Conservation (phyloP, 768 basidiomycete genomes). For the Clavaria fumosa region DNA sequence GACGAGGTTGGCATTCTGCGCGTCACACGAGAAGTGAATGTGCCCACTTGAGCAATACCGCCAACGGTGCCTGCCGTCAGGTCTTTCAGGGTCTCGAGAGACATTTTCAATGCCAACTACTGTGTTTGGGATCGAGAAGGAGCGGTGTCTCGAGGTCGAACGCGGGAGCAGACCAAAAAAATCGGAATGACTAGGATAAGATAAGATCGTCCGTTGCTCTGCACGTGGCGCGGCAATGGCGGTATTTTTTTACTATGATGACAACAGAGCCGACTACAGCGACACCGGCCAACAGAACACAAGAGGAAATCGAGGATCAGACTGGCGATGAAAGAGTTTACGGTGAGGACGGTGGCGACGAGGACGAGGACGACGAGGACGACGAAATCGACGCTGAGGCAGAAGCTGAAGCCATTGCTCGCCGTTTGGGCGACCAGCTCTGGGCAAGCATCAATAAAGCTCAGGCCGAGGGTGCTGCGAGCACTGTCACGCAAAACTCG, state of each 20-base stretch:
- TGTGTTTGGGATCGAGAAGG: no score
- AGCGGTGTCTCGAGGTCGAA: no score
- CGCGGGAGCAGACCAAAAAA: neutral
- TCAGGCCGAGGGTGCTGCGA: slow-evolving; percentile 26
- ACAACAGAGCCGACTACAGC: no score
- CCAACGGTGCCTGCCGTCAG: slow-evolving; percentile 83
- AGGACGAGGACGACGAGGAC: slow-evolving; percentile 38
- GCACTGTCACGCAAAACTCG: slow-evolving; percentile 7
- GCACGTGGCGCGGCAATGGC: no score
- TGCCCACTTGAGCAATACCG: slow-evolving; percentile 83
- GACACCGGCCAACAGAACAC: no score
- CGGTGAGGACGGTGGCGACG: slow-evolving; percentile 21
- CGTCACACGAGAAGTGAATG: slow-evolving; percentile 6
- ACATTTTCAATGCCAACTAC: neutral
- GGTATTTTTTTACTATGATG: no score
- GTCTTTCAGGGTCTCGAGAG: slow-evolving; percentile 51
- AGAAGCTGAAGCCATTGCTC: slow-evolving; percentile 60
- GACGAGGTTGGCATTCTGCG: neutral
- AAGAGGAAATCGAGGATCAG: no score
- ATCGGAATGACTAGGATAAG: neutral
- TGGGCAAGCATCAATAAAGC: slow-evolving; percentile 64
- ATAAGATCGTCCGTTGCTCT: slow-evolving; percentile 1
- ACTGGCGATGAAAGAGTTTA: slow-evolving; percentile 21
- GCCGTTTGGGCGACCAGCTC: slow-evolving; percentile 58
- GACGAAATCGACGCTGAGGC: slow-evolving; percentile 50